These are phyloP conservation scores for Penicillium samsonianum DNA, from an alignment of 495 filamentous ascomycete species.

Conservation along the genomic window DNA sequence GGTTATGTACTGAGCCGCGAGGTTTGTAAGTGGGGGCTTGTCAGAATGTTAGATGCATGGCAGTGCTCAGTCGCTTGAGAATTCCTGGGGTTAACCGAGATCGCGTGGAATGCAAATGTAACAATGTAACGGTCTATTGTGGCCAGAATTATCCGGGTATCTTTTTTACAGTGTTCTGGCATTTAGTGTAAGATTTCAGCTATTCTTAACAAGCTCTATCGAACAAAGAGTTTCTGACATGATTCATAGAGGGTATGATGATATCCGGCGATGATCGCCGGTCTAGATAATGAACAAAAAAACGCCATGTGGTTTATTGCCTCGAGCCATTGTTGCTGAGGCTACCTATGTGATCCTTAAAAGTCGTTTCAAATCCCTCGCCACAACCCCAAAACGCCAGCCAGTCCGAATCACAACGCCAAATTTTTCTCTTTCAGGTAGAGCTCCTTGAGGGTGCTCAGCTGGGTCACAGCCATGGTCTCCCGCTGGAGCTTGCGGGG, in stretches of 20 bases:
- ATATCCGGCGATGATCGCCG: background rate
- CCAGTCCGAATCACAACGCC: slow-evolving; percentile 34
- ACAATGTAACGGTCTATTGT: background rate
- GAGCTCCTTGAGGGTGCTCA: slow-evolving; percentile 60
- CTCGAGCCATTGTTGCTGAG: background rate
- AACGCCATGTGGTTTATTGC: background rate
- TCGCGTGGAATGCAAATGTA: background rate
- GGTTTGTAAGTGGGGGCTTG: background rate
- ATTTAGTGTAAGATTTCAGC: background rate
- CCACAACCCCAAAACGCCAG: background rate
- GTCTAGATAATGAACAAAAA: background rate
- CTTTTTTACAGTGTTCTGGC: background rate
- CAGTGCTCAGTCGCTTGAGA: background rate
- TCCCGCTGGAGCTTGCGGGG: slow-evolving; percentile 52
- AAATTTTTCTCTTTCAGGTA: slow-evolving; percentile 62
- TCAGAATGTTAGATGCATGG: background rate
- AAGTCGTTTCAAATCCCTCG: background rate
- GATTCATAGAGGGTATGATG: background rate
- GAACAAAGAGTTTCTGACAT: slow-evolving; percentile 4
- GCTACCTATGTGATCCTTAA: background rate
- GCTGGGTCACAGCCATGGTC: slow-evolving; percentile 56
- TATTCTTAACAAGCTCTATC: background rate
- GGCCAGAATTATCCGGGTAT: background rate
- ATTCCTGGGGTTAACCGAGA: background rate
- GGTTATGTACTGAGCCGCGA: background rate